Base-by-base conservation (phyloP, 2,329 filamentous ascomycete genomes). In the Colletotrichum costaricense region DNA sequence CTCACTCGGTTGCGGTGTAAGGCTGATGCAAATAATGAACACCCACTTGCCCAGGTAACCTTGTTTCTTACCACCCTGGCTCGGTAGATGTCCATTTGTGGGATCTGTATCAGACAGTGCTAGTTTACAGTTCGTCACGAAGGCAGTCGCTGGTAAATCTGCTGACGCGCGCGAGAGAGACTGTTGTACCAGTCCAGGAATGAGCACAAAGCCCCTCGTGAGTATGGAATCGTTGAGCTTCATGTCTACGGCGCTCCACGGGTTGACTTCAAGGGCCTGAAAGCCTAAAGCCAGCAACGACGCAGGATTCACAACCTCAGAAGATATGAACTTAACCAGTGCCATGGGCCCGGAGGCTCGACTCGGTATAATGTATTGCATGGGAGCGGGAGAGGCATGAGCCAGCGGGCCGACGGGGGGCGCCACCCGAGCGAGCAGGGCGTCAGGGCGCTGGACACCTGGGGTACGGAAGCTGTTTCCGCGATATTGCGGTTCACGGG, bases 361-460 rank as follows among this genome's bases (percentile, higher is more conserved):
- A 63, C 49, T 54, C 67, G 58, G 35, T 46, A 42, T 42, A 7
- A 42, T 42, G 38, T 19, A n/a, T 12, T 26, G 24, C 46, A 63
- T 63, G 59, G 58, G 49, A 63, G 55, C 62, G 55, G 67, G 42
- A 65, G 28, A 70, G 42, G 63, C 68, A 71, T n/a, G 19, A 62
- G 56, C 52, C 69, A 69, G 59, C 69, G 69, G 69, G 69, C 69
- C 65, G 65, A 69, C 35, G 56, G 56, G 55, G 33, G 63, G 46
- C 8, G 55, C 56, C 58, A 59, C 46, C 58, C 65, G 77, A 78
- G 63, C 76, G 80, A 63, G 78, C 72, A 86, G 84, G 68, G 83
- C 81, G 55, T 79, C 75, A 63, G 78, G 78, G 64, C 79, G 75
- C 63, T 60, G 63, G 56, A 62, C 63, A 22, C 63, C 63, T 67